phyloP scores from a whole-genome alignment of 2,329 filamentous ascomycete species.

The Aspergillus tanneri region DNA sequence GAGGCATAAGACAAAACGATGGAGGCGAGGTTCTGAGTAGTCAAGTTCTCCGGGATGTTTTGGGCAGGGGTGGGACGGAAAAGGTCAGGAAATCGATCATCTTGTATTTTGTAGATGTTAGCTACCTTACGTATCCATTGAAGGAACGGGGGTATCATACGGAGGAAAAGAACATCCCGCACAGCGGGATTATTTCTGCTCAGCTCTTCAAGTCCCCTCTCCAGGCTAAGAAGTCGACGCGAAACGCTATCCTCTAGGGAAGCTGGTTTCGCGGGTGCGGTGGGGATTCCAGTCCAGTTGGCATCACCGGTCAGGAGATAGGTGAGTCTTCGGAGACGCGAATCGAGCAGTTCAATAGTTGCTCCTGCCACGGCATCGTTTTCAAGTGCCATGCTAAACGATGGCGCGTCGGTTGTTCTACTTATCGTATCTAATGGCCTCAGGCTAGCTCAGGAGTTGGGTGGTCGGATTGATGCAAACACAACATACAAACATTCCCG shows the following conservation, averaged over 20 bases:
- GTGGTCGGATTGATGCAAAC: constrained; percentile 13
- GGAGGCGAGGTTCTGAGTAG: constrained; percentile 38
- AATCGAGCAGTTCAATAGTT: constrained; percentile 46
- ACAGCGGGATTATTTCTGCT: constrained; percentile 40
- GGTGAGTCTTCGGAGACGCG: constrained; percentile 45
- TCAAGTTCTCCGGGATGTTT: constrained; percentile 37
- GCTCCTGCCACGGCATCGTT: constrained; percentile 38
- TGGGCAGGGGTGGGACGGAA: constrained; percentile 38
- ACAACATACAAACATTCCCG: constrained; percentile 15
- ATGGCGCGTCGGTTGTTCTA: too few species aligned
- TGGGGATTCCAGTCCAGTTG: constrained; percentile 42
- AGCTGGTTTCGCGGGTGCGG: constrained; percentile 33
- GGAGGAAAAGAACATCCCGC: constrained; percentile 43
- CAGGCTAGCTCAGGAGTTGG: not conserved
- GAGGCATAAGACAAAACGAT: constrained; percentile 48
- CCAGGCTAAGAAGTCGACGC: constrained; percentile 40
- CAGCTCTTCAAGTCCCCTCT: constrained; percentile 40
- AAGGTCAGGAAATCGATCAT: constrained; percentile 44
- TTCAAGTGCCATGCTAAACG: constrained; percentile 36
- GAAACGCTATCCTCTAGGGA: constrained; percentile 41
- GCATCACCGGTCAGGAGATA: constrained; percentile 46
- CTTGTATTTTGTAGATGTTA: constrained; percentile 26
- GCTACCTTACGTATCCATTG: too few species aligned
- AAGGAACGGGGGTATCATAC: constrained; percentile 28
- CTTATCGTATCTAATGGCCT: too few species aligned